These are phyloP conservation scores for Penicillium sp. DNA, from an alignment of 2,329 filamentous ascomycete species.

Conservation along the genomic window DNA sequence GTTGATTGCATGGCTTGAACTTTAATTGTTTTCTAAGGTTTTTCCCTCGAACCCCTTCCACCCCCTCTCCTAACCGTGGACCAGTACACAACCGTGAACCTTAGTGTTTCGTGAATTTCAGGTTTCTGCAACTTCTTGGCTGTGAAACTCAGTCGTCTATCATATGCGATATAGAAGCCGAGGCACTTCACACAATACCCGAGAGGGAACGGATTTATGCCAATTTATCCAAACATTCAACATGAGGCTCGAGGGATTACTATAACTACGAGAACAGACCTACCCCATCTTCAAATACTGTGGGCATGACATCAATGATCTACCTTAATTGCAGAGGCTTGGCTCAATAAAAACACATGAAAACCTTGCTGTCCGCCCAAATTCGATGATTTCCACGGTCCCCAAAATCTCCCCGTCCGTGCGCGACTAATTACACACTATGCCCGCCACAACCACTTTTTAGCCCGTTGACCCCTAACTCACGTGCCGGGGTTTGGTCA, in stretches of 20 bases:
- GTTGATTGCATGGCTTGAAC: background rate
- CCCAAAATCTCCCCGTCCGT: conserved; percentile 5
- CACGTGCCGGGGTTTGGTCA: background rate
- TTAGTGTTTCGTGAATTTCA: no score
- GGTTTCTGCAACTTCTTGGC: background rate
- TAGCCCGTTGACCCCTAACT: background rate
- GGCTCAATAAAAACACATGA: background rate
- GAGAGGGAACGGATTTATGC: no score
- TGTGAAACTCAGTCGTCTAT: background rate
- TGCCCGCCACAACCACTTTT: background rate
- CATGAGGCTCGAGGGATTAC: no score
- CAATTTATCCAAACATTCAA: background rate
- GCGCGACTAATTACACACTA: conserved; percentile 13
- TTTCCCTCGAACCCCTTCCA: background rate
- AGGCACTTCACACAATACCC: background rate
- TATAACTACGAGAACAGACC: no score
- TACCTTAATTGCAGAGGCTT: background rate
- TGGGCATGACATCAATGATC: background rate
- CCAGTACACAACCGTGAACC: background rate
- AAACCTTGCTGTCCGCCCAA: background rate
- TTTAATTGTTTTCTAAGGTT: background rate
- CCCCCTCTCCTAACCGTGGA: no score
- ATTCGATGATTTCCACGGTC: background rate
- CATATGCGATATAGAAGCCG: background rate
- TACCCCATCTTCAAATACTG: background rate